Evolutionary conservation across 179 eudicot genomes (phyloP), one percentile per base, ranked within the genome.

Genomic region (Amaranthus tricolor): DNA sequence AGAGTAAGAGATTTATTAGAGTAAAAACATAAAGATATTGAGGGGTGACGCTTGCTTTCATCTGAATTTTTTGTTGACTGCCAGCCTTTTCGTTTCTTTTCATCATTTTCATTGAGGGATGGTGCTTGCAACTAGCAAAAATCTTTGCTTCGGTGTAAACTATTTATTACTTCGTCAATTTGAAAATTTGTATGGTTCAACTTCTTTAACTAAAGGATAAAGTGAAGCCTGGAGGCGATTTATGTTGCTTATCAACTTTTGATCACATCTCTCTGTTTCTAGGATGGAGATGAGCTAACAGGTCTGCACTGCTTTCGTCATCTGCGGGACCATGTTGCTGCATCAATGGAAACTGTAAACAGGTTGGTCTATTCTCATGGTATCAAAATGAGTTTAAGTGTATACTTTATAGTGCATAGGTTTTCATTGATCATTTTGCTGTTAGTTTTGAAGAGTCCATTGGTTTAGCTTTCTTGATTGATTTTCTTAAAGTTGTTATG

Each of bases 241-340:
- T 76, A 1, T 60, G 31, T 66, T n/a, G 53, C 7, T 40, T 72
- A 17, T 57, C 17, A 20, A 19, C 24, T 61, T 51, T 71, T 72
- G 63, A 56, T 67, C 70, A 47, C 48, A 40, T 66, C 14, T 79
- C 54, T 47, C 44, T 77, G 15, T 77, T 76, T 73, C 70, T 81
- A 95, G 99, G 93, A 87, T 66, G 96, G 93, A 24, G 94, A 89
- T 66, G 98, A 95, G 80, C 83, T 95, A 85, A 85, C 96, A 45
- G 99, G 99, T 76, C 79, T 95, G 71, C 98, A 95, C 76, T 95
- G 98, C 84, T 95, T 95, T 81, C 97, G 97, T 74, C 98, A 91
- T 86, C 93, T 95, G 75, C 89, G 91, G 66, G 94, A 91, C 82
- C 92, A 89, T 80, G 85, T 95, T 75, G 86, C 90, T 51, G 76